Base-by-base conservation (phyloP, 306 rosid species). In the Potentilla sterilis region DNA sequence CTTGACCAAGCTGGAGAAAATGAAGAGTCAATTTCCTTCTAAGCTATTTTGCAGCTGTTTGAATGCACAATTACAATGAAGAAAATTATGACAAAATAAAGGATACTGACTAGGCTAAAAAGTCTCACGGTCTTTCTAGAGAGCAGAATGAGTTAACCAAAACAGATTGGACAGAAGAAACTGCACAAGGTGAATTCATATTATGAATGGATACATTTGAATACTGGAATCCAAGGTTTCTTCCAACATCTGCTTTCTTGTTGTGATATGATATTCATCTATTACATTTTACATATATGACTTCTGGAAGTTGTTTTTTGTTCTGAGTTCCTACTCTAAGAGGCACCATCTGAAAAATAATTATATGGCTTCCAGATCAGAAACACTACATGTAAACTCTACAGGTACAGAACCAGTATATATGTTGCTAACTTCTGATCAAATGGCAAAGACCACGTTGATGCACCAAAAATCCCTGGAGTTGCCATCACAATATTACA, bases 1-100 rank as follows among this genome's bases (percentile, higher is more conserved):
- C 76, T 44, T 46, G 32, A 75, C 68, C 70, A 37, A n/a, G 69
- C 43, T 65, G 47, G 7, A 37, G 47, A 18, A 24, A 62, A 32
- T 46, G 54, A 70, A 35, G 73, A 52, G 44, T 57, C 69, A 38
- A 3, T 47, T 42, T 58, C 43, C 21, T 18, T 28, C 35, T 22
- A 68, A 8, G 15, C 1, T 0, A 48, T 16, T n/a, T 40, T 28
- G 47, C 12, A 57, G 54, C 66, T 21, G 16, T 43, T 24, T 67
- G 10, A 58, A 28, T 67, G 21, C 48, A 55, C 34, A 71, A 73
- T 2, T 54, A 38, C 22, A 68, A 57, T 6, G 3, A 58, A 42
- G 43, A 59, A 13, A 38, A 19, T 22, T 18, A 62, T 5, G 51
- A 49, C 12, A 35, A 32, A 61, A 72, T 40, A 40, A 80, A 42